Conservation (phyloP, 1,284 basidiomycete species). For the Trichosporon sp. region DNA sequence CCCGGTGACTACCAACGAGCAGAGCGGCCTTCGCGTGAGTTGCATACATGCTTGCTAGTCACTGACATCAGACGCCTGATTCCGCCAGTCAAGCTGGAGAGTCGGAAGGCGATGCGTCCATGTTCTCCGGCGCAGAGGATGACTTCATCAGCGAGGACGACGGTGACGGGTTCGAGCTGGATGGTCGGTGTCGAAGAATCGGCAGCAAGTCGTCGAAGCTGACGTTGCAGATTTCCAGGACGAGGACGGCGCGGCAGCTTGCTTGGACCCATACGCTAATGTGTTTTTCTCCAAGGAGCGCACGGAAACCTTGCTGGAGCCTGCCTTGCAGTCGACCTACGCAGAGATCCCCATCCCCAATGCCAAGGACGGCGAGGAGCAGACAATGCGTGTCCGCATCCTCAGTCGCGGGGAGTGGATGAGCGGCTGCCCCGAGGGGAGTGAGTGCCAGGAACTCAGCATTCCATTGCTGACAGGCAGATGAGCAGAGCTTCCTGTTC, state of each 20-base stretch:
- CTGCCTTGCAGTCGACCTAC: conserved; percentile 56
- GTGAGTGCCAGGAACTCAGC: conserved; percentile 17
- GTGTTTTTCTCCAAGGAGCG: conserved; percentile 89
- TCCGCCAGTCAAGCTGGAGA: neutral
- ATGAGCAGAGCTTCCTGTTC: conserved; percentile 81
- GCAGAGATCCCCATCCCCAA: conserved; percentile 4
- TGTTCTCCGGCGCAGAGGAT: neutral
- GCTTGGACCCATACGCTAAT: conserved; percentile 74
- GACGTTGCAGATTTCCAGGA: conserved; percentile 8
- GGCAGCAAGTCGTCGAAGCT: neutral
- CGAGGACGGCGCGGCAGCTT: conserved; percentile 36
- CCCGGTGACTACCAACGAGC: neutral
- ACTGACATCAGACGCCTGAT: conserved; percentile 1
- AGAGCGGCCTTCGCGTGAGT: neutral
- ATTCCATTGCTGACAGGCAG: conserved; percentile 28
- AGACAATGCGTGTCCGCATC: conserved; percentile 52
- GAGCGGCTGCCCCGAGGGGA: conserved; percentile 86
- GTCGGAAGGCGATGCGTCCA: conserved; percentile 35
- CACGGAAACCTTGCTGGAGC: conserved; percentile 73
- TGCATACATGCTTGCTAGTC: neutral
- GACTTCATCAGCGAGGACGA: conserved; percentile 46
- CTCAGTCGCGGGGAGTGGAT: conserved; percentile 90
- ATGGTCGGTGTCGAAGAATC: conserved; percentile 13
- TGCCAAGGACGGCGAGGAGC: conserved; percentile 45
- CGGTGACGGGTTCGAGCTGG: conserved; percentile 32